phyloP scores from a whole-genome alignment of 2,329 filamentous ascomycete genomes.

The Aureobasidium melanogenum region DNA sequence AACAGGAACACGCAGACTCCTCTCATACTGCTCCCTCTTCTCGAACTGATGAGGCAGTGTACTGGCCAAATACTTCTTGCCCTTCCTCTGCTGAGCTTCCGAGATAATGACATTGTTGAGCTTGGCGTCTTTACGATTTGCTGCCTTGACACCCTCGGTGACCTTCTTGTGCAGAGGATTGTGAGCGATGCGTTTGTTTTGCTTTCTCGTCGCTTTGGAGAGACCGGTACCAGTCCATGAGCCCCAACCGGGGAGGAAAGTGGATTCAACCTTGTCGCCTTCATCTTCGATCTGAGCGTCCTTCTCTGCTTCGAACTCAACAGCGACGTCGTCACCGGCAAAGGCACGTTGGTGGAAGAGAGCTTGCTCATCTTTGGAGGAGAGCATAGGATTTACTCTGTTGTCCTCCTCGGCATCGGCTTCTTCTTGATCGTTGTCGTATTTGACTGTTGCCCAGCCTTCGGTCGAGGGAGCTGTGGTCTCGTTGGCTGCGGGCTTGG shows the following conservation, averaged over 20 bases:
- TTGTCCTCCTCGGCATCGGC: constrained; percentile 17
- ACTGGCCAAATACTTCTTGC: constrained; percentile 76
- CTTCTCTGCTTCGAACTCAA: constrained; percentile 77
- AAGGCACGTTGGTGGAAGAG: constrained; percentile 74
- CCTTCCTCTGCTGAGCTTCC: constrained; percentile 87
- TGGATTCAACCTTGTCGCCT: constrained; percentile 72
- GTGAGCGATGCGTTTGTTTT: constrained; percentile 42
- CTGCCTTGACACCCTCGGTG: constrained; percentile 63
- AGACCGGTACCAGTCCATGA: constrained; percentile 82
- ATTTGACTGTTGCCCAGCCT: constrained; percentile 37
- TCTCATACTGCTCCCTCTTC: constrained; percentile 79
- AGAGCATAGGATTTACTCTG: constrained; percentile 19
- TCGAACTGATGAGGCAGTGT: constrained; percentile 86
- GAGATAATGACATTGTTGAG: constrained; percentile 82
- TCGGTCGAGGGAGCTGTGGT: constrained; percentile 29
- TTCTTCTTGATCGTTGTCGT: constrained; percentile 21
- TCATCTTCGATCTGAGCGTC: constrained; percentile 61
- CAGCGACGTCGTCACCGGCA: constrained; percentile 75
- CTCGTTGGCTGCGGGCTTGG: constrained; percentile 8
- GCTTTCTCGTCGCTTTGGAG: constrained; percentile 57
- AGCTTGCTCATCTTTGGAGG: constrained; percentile 40
- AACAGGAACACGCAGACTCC: constrained; percentile 74
- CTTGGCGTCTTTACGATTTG: constrained; percentile 73
- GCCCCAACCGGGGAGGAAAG: constrained; percentile 90
- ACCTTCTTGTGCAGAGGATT: constrained; percentile 51